Percentiles rank a stretch among this genome's conserved stretches.
phyloP scores from a whole-genome alignment of 1,284 basidiomycete species.

The Rhodotorula sp. region DNA sequence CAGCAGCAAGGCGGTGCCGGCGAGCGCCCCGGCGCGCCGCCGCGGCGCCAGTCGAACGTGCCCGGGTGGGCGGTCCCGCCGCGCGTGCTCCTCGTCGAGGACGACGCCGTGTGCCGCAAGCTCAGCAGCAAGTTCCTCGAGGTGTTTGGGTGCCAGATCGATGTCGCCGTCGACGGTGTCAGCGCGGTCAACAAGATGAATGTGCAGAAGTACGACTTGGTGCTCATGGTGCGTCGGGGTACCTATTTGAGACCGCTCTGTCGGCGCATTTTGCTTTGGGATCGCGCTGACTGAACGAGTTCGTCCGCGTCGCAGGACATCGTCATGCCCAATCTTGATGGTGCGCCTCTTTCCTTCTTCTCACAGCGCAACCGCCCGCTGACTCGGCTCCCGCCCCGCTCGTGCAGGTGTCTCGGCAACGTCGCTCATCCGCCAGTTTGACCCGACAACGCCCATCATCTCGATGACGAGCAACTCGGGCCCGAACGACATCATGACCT shows the following conservation, averaged over 20 bases:
- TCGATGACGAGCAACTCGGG: slow-evolving; percentile 94
- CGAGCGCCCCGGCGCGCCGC: slow-evolving; percentile 4
- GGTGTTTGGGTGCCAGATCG: slow-evolving; percentile 91
- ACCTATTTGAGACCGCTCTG: too few relatives aligned
- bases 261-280: too few relatives aligned
- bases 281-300: neutral
- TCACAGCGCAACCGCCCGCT: neutral
- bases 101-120: slow-evolving; percentile 86
- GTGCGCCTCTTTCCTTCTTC: slow-evolving; percentile 46
- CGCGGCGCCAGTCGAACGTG: slow-evolving; percentile 62
- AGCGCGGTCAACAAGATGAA: slow-evolving; percentile 89
- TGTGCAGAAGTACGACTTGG: slow-evolving; percentile 87
- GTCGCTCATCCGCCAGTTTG: slow-evolving; percentile 88
- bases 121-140: slow-evolving; percentile 90
- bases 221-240: slow-evolving; percentile 73
- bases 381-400: neutral
- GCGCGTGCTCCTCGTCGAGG: slow-evolving; percentile 83
- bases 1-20: neutral
- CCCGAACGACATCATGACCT: slow-evolving; percentile 87
- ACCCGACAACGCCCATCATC: slow-evolving; percentile 91
- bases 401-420: slow-evolving; percentile 70
- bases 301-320: slow-evolving; percentile 63
- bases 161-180: slow-evolving; percentile 90
- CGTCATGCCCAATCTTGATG: slow-evolving; percentile 90
- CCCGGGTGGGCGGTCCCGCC: slow-evolving; percentile 59